Conservation (phyloP, 2,329 filamentous ascomycete species). For the Exserohilum turcica region DNA sequence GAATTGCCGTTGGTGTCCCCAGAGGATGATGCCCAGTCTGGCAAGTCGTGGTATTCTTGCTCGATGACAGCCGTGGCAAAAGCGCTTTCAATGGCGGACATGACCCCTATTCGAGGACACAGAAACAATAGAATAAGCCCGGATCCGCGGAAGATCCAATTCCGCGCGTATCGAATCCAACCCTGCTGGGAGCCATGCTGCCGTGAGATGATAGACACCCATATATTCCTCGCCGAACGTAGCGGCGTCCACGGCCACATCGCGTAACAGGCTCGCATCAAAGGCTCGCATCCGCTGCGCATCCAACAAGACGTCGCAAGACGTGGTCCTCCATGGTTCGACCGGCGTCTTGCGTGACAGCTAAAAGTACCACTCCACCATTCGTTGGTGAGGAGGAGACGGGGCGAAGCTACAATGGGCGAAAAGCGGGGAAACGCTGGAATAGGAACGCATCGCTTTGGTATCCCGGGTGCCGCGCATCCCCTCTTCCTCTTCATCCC, state of each 20-base stretch:
- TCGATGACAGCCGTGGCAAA: constrained; percentile 37
- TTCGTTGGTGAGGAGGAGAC: too few species aligned
- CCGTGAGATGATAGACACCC: not conserved
- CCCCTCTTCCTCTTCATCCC: too few species aligned
- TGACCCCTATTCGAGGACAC: constrained; percentile 6
- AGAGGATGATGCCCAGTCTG: constrained; percentile 7
- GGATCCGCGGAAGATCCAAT: not conserved
- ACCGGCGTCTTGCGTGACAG: too few species aligned
- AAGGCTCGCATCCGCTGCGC: constrained; percentile 13
- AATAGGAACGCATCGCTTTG: too few species aligned
- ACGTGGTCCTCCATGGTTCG: too few species aligned
- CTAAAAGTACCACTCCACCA: too few species aligned
- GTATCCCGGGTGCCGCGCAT: too few species aligned
- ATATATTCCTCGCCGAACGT: not conserved
- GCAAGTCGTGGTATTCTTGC: constrained; percentile 10
- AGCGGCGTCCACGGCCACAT: constrained; percentile 4
- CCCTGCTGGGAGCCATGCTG: constrained; percentile 4
- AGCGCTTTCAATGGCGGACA: constrained; percentile 39
- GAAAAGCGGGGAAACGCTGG: too few species aligned
- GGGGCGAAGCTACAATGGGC: too few species aligned
- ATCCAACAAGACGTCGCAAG: too few species aligned
- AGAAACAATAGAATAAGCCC: not conserved
- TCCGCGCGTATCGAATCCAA: constrained; percentile 2
- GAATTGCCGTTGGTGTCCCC: constrained; percentile 3
- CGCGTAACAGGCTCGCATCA: too few species aligned